These are phyloP conservation scores for Cyanodermella asteris DNA, from an alignment of 2,329 filamentous ascomycete species.

Conservation along the genomic window DNA sequence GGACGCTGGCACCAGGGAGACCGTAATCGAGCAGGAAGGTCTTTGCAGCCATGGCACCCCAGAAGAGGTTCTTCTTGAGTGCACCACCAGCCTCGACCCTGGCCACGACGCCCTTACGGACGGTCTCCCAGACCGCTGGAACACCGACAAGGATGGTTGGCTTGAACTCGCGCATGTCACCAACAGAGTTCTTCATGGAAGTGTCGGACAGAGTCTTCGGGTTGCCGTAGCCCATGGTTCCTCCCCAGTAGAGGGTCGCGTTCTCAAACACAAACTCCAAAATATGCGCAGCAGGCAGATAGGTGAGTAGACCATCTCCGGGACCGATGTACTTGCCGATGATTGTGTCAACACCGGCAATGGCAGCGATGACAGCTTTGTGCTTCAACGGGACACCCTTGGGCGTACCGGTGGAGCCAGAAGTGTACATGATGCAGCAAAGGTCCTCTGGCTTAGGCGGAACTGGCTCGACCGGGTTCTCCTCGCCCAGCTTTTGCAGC, in stretches of 20 bases:
- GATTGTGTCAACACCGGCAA: slow-evolving; percentile 60
- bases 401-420: slow-evolving; percentile 68
- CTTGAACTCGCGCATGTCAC: slow-evolving; percentile 79
- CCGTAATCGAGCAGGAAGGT: slow-evolving; percentile 33
- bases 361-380: slow-evolving; percentile 11
- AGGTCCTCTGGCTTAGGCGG: slow-evolving; percentile 55
- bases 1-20: slow-evolving; percentile 22
- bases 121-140: slow-evolving; percentile 88
- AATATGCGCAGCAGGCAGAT: slow-evolving; percentile 86
- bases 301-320: slow-evolving; percentile 63
- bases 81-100: slow-evolving; percentile 52
- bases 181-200: slow-evolving; percentile 72
- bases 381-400: slow-evolving; percentile 65
- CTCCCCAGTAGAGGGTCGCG: slow-evolving; percentile 69
- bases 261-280: slow-evolving; percentile 95
- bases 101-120: slow-evolving; percentile 77
- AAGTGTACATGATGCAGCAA: slow-evolving; percentile 67
- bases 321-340: slow-evolving; percentile 60
- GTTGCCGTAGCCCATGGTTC: slow-evolving; percentile 81
- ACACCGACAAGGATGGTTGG: slow-evolving; percentile 87
- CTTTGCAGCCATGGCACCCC: slow-evolving; percentile 40
- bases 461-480: slow-evolving; percentile 47
- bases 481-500: slow-evolving; percentile 31
- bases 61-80: slow-evolving; percentile 61
- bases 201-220: slow-evolving; percentile 69